A percentile compares a stretch with the other conserved stretches of the same genome.
Conservation (phyloP, 192 early-diverging fungal species). For the Kappamyces sp. region DNA sequence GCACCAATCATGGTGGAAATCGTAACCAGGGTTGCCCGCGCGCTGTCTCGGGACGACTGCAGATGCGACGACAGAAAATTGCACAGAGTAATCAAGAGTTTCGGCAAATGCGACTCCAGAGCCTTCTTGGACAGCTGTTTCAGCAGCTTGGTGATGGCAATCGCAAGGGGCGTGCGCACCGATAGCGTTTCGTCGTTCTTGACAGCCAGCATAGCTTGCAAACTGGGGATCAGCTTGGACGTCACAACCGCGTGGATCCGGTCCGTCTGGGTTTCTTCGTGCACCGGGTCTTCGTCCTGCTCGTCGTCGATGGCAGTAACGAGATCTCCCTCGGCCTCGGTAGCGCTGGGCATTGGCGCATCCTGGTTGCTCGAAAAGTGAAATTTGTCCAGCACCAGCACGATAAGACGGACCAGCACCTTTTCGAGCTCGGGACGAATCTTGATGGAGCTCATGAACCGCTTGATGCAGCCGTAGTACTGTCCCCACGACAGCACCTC, state of each 20-base stretch:
- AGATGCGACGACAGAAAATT: constrained; percentile 72
- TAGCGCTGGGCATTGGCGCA: constrained; percentile 34
- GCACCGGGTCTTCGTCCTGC: constrained; percentile 15
- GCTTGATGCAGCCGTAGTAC: constrained; percentile 72
- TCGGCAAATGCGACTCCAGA: constrained; percentile 74
- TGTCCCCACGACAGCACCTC: constrained; percentile 71
- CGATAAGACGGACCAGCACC: constrained; percentile 71
- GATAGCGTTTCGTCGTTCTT: constrained; percentile 69
- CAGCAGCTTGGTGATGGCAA: constrained; percentile 81
- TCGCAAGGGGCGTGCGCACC: constrained; percentile 77
- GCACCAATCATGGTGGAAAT: constrained; percentile 80
- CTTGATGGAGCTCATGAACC: constrained; percentile 63
- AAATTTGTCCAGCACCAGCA: constrained; percentile 81
- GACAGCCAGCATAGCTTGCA: constrained; percentile 64
- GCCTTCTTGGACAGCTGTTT: constrained; percentile 70
- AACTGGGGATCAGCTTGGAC: constrained; percentile 70
- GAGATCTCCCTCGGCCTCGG: constrained; percentile 30
- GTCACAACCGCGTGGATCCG: constrained; percentile 72
- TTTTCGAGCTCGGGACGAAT: constrained; percentile 71
- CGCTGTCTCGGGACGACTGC: constrained; percentile 79
- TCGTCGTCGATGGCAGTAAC: constrained; percentile 10
- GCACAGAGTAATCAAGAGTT: constrained; percentile 80
- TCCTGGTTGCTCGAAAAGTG: constrained; percentile 71
- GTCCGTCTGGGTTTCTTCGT: constrained; percentile 20
- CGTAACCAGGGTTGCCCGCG: constrained; percentile 80